These are phyloP conservation scores for Rhodotorula sp. DNA, from an alignment of 1,284 basidiomycete genomes.

Conservation along the genomic window DNA sequence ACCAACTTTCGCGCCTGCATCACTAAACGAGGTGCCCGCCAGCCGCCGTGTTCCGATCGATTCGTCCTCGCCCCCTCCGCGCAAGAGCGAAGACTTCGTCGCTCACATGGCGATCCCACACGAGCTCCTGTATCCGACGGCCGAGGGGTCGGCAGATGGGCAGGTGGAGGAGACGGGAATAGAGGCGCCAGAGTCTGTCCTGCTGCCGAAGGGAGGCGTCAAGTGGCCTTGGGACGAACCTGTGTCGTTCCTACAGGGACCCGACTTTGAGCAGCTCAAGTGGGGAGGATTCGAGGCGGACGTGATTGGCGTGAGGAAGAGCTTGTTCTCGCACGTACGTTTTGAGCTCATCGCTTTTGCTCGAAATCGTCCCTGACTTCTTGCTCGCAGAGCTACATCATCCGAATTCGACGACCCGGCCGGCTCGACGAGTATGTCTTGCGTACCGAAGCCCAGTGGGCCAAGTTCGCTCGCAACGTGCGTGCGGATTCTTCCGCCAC, in stretches of 20 bases:
- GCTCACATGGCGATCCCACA: conserved; percentile 26
- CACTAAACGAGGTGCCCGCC: not conserved
- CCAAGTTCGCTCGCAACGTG: conserved; percentile 26
- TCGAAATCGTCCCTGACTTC: not conserved
- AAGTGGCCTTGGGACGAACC: conserved; percentile 39
- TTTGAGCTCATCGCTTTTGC: not conserved
- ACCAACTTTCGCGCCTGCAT: too few relatives aligned
- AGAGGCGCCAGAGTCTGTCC: conserved; percentile 9
- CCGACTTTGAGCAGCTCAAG: conserved; percentile 34
- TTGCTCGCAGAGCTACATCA: conserved; percentile 34
- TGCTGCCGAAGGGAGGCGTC: conserved; percentile 30
- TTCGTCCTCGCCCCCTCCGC: not conserved
- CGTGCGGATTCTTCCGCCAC: not conserved
- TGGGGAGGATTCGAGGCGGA: conserved; percentile 44
- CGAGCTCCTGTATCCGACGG: conserved; percentile 7
- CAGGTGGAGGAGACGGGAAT: not conserved
- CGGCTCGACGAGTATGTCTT: conserved; percentile 42
- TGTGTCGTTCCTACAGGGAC: conserved; percentile 37
- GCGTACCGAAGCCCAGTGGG: conserved; percentile 39
- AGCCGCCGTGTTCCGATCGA: conserved; percentile 2
- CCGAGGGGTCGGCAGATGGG: not conserved
- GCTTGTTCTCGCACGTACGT: conserved; percentile 31
- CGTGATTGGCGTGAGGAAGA: conserved; percentile 36
- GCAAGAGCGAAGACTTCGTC: not conserved
- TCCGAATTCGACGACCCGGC: conserved; percentile 39